phyloP scores from a whole-genome alignment of 306 rosid species.

The Dryas drummondii region DNA sequence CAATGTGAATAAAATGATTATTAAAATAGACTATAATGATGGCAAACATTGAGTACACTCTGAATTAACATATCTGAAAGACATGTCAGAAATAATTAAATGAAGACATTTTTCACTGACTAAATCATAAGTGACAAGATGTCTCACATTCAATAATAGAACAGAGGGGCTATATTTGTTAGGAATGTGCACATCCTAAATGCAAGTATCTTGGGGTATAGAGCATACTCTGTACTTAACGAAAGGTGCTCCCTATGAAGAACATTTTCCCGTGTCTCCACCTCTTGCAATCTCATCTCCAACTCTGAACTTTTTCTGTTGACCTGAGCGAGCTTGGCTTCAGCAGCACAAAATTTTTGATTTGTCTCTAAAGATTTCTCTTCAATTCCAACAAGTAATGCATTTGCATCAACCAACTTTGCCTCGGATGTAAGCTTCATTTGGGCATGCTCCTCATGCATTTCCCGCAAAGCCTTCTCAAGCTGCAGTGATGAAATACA shows the following conservation, averaged over 20 bases:
- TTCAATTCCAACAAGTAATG: slow-evolving; percentile 66
- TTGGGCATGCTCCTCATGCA: slow-evolving; percentile 55
- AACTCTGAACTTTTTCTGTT: slow-evolving; percentile 66
- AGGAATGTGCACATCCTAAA: background rate
- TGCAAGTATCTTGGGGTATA: background rate
- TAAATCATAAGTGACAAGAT: background rate
- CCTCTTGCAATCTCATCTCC: slow-evolving; percentile 70
- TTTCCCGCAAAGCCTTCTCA: slow-evolving; percentile 61
- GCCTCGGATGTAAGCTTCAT: slow-evolving; percentile 50
- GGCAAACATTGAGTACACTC: background rate
- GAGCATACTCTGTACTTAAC: slow-evolving; percentile 62
- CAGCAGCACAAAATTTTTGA: slow-evolving; percentile 67
- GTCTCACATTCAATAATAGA: background rate
- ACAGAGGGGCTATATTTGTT: background rate
- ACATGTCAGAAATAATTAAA: background rate
- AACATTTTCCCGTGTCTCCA: slow-evolving; percentile 67
- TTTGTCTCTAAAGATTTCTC: slow-evolving; percentile 65
- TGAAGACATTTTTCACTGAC: background rate
- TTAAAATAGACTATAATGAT: background rate
- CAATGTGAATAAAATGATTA: background rate
- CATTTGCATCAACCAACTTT: slow-evolving; percentile 62
- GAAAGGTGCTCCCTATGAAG: slow-evolving; percentile 68
- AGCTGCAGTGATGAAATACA: slow-evolving; percentile 53
- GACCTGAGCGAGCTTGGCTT: slow-evolving; percentile 75
- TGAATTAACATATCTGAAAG: background rate